Base-by-base conservation (phyloP, 495 filamentous ascomycete species). In the Penicillium cataractarum region DNA sequence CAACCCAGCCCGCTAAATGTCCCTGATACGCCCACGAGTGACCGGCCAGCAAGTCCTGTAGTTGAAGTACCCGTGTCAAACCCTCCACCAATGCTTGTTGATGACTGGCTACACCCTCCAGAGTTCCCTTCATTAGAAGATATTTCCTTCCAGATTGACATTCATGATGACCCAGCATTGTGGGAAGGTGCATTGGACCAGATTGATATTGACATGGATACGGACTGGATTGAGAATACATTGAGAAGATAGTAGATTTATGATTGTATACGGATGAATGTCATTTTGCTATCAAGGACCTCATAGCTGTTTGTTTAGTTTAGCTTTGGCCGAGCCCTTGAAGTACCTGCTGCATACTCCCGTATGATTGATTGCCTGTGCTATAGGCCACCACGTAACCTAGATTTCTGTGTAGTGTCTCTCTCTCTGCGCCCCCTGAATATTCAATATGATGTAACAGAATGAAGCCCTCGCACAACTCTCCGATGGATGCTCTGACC, bases 141-240 rank as follows among this genome's bases (percentile, higher is more conserved):
- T 32, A 75, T 76, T 4, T 70, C 71, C 0, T 75, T 78, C 49
- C 71, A 75, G 19, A 75, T 78, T 37, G 72, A 76, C 26, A 65
- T 72, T 44, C 73, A 75, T 53, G 74, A 78, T 39, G 75, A 78
- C 37, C 68, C 75, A 1, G 75, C 71, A 21, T 58, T 78, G 6
- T 78, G 75, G 75, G 75, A 78, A 48, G 72, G 71, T 29, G 75
- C 75, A 7, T 63, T 78, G 53, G 48, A 71, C 46, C 71, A 75
- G 26, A 78, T 78, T 24, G 69, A 78, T 37, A 78, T 78, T 58
- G 74, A 78, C 27, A 78, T 77, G 75, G 75, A 77, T 61, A 74
- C 73, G 0, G 73, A 77, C 48, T 77, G 73, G 75, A 77, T 78
- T 65, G 75, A 78, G 52, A 76, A 65, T 57, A 72, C 72, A 0